Conservation (phyloP, 805 yeast species). For the Nakazawaea laoshanensis region DNA sequence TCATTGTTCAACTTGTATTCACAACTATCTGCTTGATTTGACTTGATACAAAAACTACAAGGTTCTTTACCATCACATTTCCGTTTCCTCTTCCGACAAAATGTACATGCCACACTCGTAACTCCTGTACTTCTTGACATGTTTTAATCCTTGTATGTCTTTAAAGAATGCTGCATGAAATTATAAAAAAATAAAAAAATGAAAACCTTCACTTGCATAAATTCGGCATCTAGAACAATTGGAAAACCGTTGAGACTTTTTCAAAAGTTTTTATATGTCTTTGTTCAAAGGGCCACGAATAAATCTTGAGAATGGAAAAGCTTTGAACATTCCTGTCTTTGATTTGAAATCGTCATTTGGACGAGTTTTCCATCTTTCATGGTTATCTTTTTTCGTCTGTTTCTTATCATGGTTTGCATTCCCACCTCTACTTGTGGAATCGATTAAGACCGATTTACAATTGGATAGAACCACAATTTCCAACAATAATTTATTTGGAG, state of each 20-base stretch:
- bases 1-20: constrained; percentile 17
- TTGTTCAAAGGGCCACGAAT: constrained; percentile 18
- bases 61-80: constrained; percentile 22
- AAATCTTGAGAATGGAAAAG: constrained; percentile 19
- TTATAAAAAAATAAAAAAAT: too few species aligned
- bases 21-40: constrained; percentile 15
- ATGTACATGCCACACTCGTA: constrained; percentile 9
- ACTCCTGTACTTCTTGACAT: constrained; percentile 3
- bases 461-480: constrained; percentile 18
- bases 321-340: constrained; percentile 18
- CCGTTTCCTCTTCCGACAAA: constrained; percentile 20
- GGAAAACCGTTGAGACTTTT: too few species aligned
- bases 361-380: constrained; percentile 18
- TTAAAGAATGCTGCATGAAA: too few species aligned
- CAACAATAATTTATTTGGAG: constrained; percentile 22
- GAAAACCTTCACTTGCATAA: too few species aligned
- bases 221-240: too few species aligned
- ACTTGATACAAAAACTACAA: constrained; percentile 20
- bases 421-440: constrained; percentile 20
- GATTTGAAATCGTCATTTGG: constrained; percentile 18
- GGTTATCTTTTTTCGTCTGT: constrained; percentile 23
- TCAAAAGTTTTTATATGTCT: too few species aligned
- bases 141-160: too few species aligned
- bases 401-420: constrained; percentile 25
- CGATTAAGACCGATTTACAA: constrained; percentile 16